These are phyloP conservation scores for Penicillium sp. DNA, from an alignment of 2,329 filamentous ascomycete genomes.

Conservation along the genomic window DNA sequence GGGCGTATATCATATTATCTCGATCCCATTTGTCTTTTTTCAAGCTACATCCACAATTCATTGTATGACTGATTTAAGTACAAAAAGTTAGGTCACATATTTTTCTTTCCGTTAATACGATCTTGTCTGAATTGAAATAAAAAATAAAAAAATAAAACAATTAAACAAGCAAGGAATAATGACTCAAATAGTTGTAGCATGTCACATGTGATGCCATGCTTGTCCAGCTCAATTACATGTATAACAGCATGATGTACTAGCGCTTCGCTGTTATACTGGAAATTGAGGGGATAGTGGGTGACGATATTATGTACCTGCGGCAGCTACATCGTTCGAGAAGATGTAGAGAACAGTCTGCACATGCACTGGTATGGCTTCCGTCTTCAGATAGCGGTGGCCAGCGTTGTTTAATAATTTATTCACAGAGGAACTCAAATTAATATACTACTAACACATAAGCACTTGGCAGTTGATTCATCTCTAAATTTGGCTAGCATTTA, in stretches of 20 bases:
- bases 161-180: background rate
- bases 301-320: too few species aligned
- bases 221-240: background rate
- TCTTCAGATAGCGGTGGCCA: too few species aligned
- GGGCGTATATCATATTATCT: conserved; percentile 12
- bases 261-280: too few species aligned
- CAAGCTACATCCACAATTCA: conserved; percentile 6
- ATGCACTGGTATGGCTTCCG: too few species aligned
- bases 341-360: too few species aligned
- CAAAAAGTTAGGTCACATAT: conserved; percentile 17
- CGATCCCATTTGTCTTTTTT: conserved; percentile 7
- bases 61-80: conserved; percentile 17
- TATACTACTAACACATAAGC: too few species aligned
- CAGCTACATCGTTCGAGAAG: too few species aligned
- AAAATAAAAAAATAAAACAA: background rate
- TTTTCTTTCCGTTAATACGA: conserved; percentile 11
- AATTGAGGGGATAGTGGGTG: too few species aligned
- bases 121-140: background rate
- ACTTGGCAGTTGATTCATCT: too few species aligned
- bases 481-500: too few species aligned
- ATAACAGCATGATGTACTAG: background rate
- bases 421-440: too few species aligned
- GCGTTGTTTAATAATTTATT: too few species aligned
- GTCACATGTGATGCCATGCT: background rate
- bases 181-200: background rate